A percentile compares a stretch with the other conserved stretches of the same genome.
Evolutionary conservation across 306 rosid species (phyloP).

Genomic region (Rosa persica): DNA sequence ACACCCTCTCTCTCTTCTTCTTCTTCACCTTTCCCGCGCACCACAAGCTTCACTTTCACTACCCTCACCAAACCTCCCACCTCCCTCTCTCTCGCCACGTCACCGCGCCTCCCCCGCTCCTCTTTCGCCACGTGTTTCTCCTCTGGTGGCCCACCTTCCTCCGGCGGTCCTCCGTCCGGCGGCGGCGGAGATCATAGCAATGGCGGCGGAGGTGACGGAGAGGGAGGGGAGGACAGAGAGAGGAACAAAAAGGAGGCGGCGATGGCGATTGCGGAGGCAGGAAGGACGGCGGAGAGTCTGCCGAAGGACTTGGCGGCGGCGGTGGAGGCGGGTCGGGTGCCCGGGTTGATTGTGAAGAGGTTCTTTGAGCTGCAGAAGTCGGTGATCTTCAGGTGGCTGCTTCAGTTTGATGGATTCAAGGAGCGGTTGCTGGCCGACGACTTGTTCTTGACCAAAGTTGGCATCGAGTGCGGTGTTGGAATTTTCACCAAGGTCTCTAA

Average conservation of each 20-base stretch:
- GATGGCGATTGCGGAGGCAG: conserved; percentile 55
- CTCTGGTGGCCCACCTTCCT: background rate
- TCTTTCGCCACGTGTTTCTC: conserved; percentile 16
- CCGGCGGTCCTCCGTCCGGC: conserved; percentile 23
- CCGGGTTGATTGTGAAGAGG: conserved; percentile 65
- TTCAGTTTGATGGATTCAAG: conserved; percentile 76
- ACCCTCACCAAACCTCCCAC: conserved; percentile 26
- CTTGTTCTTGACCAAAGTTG: conserved; percentile 80
- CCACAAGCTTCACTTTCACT: conserved; percentile 1
- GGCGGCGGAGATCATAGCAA: conserved; percentile 1
- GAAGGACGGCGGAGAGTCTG: conserved; percentile 64
- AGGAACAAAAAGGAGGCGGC: conserved; percentile 63
- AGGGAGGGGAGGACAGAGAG: conserved; percentile 49
- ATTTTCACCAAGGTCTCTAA: conserved; percentile 75
- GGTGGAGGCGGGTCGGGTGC: conserved; percentile 61
- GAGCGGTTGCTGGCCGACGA: conserved; percentile 93
- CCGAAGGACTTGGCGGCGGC: conserved; percentile 80
- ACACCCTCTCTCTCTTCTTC: conserved; percentile 23
- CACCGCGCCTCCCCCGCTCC: conserved; percentile 21
- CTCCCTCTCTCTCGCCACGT: conserved; percentile 18
- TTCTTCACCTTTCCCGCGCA: conserved; percentile 1
- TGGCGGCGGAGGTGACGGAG: conserved; percentile 24
- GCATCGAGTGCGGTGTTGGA: conserved; percentile 81
- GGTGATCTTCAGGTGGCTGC: conserved; percentile 56
- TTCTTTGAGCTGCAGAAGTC: conserved; percentile 73